Evolutionary conservation across 2,329 filamentous ascomycete genomes (phyloP).

Genomic region (Penicillium hesseltinei): DNA sequence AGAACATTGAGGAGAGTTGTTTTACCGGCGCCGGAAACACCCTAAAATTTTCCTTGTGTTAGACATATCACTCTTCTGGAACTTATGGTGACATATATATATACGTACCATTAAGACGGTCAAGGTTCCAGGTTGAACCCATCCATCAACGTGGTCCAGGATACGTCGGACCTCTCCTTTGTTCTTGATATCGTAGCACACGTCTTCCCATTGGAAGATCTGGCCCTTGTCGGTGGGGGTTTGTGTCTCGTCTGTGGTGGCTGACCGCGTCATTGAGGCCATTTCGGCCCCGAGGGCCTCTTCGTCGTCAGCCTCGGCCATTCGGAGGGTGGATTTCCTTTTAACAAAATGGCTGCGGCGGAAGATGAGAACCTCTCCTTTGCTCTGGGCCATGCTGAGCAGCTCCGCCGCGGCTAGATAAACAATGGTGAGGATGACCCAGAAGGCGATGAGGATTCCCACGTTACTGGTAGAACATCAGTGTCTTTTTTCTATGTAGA

Average conservation of each 20-base stretch:
- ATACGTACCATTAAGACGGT: constrained; percentile 70
- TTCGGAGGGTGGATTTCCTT: not conserved
- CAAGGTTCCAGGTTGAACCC: constrained; percentile 83
- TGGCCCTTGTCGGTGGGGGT: constrained; percentile 25
- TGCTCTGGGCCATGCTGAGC: not conserved
- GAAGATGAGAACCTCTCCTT: not conserved
- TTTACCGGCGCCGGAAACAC: constrained; percentile 83
- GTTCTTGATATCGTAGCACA: constrained; percentile 75
- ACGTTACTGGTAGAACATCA: not conserved
- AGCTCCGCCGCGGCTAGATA: not conserved
- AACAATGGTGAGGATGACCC: not conserved
- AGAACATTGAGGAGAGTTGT: constrained; percentile 82
- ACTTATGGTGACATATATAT: constrained; percentile 13
- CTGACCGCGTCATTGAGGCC: not conserved
- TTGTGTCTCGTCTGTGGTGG: not conserved
- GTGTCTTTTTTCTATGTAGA: not conserved
- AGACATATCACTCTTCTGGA: not conserved
- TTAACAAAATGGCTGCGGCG: not conserved
- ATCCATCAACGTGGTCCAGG: constrained; percentile 78
- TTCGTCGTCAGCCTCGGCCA: not conserved
- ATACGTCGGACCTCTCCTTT: constrained; percentile 70
- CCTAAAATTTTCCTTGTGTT: constrained; percentile 27
- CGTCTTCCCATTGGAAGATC: constrained; percentile 76
- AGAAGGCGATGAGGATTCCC: not conserved
- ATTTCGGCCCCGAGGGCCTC: not conserved